Base-by-base conservation (phyloP, 139 green algal species). In the Tetraselmis chui region DNA sequence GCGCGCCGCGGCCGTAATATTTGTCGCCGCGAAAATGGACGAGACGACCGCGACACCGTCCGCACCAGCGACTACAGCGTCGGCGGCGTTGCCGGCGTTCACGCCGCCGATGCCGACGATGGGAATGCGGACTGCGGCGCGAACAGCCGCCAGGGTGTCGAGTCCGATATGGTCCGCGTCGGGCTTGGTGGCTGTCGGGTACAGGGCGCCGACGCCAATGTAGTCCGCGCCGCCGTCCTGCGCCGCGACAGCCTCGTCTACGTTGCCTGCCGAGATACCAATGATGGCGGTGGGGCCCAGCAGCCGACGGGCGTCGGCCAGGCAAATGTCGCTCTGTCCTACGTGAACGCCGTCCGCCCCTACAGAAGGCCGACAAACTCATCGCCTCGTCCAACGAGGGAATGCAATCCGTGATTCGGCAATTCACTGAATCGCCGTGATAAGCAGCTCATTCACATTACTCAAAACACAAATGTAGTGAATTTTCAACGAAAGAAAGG, bases 101-200 rank as follows among this genome's bases (percentile, higher is more conserved):
- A 98, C 89, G 31, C 95, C 95, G 1, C 95, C 95, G 27, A 98
- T 98, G 27, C 94, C 89, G 18, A 98, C 95, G 0, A 97, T 92
- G 2, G 95, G 93, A 30, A 98, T 85, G 18, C n/a, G 28, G 1
- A 87, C 82, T 1, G 86, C 81, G 0, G 30, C 31, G 59, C 87
- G 92, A 27, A 97, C 90, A 2, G 83, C 80, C 2, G 30, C n/a
- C 28, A 98, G 86, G 0, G 85, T 88, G 1, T 92, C 88, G 67
- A 96, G 29, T 1, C 93, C 92, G 32, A 98, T 94, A 1, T 93
- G 88, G 11, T 29, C 81, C 11, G 84, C 94, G 77, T 93, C 90
- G n/a, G 77, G 31, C 88, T 98, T 98, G 28, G 95, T 98, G 79
- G 75, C 81, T 1, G 95, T 97, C 0, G 90, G 67, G 81, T 85